These are phyloP conservation scores for Talaromyces sp. DNA, from an alignment of 2,329 filamentous ascomycete genomes.

Conservation along the genomic window DNA sequence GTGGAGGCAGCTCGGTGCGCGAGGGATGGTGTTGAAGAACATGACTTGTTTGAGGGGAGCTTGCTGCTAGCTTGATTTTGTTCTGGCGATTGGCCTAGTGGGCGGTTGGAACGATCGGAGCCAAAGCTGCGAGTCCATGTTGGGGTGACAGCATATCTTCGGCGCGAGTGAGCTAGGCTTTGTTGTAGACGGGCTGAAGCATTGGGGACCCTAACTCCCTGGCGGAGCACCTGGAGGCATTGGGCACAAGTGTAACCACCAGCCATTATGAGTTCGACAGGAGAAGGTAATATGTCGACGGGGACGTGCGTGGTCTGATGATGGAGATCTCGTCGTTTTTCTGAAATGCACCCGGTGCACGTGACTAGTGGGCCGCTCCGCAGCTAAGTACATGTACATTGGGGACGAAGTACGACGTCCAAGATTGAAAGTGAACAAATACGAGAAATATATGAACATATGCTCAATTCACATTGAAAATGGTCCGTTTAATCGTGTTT, in stretches of 20 bases:
- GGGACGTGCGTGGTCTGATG: constrained; percentile 5
- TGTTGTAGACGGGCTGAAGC: constrained; percentile 26
- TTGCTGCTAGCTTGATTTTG: constrained; percentile 9
- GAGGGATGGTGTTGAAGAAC: constrained; percentile 19
- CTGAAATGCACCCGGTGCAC: constrained; percentile 12
- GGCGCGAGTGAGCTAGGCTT: constrained; percentile 27
- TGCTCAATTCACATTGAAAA: neutral
- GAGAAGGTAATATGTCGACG: neutral
- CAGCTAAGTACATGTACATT: too few species aligned
- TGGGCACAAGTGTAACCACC: constrained; percentile 45
- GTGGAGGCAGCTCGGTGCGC: constrained; percentile 33
- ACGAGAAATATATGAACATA: neutral
- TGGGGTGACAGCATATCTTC: constrained; percentile 27
- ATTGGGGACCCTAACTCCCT: constrained; percentile 28
- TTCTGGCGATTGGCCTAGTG: constrained; percentile 21
- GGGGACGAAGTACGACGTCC: too few species aligned
- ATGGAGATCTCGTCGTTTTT: constrained; percentile 16
- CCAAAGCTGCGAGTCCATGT: constrained; percentile 32
- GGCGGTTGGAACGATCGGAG: constrained; percentile 27
- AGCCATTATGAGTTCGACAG: constrained; percentile 35
- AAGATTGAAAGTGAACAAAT: too few species aligned
- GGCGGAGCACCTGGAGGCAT: constrained; percentile 41
- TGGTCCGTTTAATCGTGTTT: constrained; percentile 13
- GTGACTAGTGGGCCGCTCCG: constrained; percentile 15
- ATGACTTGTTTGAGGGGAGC: constrained; percentile 6